Base-by-base conservation (phyloP, 306 rosid genomes). In the Casuarina glauca region DNA sequence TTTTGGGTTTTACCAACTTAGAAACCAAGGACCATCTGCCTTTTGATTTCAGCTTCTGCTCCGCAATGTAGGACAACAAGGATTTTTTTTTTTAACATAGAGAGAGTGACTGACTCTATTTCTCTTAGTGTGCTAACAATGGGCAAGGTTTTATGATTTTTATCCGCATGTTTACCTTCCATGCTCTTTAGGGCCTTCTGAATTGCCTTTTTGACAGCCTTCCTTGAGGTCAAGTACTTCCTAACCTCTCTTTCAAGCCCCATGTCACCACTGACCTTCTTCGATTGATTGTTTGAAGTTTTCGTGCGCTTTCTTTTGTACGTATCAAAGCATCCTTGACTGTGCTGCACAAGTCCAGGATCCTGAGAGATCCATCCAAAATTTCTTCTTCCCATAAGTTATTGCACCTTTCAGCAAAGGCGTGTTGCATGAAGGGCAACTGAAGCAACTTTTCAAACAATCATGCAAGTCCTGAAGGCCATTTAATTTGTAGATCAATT, bases 121-220 rank as follows among this genome's bases (percentile, higher is more conserved):
- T 86, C 81, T 45, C 67, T 80, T 12, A 83, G 45, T 62, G 43
- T 66, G 15, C 61, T 74, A 73, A 77, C 70, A 26, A 83, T 66
- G 12, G 79, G 69, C 8, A 63, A 4, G 5, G 77, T 63, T 8
- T 77, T 79, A 43, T 38, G 11, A 2, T 49, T 67, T 48, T 60
- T 74, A 53, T 77, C 67, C 36, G 36, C 75, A 55, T 58, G 44
- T 20, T 57, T 39, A 26, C 72, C 74, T 72, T 79, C 67, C 43
- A 76, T 49, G 50, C 38, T 55, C 57, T 76, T 70, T 1, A 73
- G 69, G 76, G 79, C 62, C 72, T 82, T 82, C 49, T 71, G 76
- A 19, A 67, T 66, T 45, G 76, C 77, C 86, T 86, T 86, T 70
- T 77, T 82, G n/a, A 19, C 70, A 32, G 19, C 62, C 73, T 84